phyloP scores from a whole-genome alignment of 768 basidiomycete species.

The Fistulinella prunicolor region DNA sequence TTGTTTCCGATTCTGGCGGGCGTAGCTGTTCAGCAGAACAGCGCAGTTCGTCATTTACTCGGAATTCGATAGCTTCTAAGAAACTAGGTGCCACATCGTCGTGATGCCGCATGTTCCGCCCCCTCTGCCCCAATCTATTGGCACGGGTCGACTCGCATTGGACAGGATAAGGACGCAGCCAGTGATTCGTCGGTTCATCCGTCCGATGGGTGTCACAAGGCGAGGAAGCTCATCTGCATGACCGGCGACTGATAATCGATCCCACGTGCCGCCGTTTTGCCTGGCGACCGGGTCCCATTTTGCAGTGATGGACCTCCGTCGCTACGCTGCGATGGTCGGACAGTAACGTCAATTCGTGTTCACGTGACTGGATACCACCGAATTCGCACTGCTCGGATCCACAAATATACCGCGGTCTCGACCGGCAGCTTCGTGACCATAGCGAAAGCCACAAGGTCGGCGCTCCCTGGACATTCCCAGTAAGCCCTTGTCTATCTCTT shows the following conservation, averaged over 20 bases:
- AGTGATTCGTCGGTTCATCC: not conserved
- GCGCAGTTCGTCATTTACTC: not conserved
- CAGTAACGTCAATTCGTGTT: not conserved
- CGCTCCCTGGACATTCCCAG: not conserved
- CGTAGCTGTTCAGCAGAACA: not conserved
- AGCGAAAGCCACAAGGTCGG: not conserved
- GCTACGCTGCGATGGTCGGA: not conserved
- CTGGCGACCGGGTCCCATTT: not conserved
- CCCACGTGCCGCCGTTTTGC: not conserved
- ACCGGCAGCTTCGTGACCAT: not conserved
- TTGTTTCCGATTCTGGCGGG: too few species aligned
- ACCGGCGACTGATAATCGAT: not conserved
- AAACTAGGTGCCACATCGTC: not conserved
- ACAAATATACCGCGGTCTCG: not conserved
- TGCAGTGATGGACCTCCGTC: not conserved
- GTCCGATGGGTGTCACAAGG: not conserved
- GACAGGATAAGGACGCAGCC: not conserved
- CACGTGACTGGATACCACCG: conserved; percentile 4
- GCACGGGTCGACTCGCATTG: not conserved
- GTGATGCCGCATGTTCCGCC: not conserved
- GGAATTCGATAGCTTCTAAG: not conserved
- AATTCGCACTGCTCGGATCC: not conserved
- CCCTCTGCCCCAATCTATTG: too few species aligned
- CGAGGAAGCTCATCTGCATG: not conserved
- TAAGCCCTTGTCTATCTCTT: not conserved